phyloP scores from a whole-genome alignment of 2,329 filamentous ascomycete genomes.

The Falciphora oryzae region DNA sequence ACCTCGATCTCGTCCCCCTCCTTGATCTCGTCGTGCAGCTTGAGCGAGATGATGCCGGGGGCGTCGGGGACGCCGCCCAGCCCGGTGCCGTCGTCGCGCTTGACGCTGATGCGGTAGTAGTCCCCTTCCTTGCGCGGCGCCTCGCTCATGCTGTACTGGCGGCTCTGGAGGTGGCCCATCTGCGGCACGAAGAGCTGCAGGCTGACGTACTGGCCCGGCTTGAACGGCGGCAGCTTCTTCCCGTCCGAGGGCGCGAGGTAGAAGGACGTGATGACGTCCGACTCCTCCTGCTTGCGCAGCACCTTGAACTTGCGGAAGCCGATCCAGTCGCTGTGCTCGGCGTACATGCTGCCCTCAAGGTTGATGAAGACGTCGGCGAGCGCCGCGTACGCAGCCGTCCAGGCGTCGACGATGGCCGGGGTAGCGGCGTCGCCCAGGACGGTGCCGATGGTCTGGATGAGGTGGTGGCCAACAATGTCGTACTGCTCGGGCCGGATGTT shows the following conservation, averaged over 20 bases:
- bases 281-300: constrained; percentile 52
- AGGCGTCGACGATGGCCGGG: constrained; percentile 60
- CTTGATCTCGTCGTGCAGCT: constrained; percentile 41
- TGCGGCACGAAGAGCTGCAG: constrained; percentile 56
- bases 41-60: constrained; percentile 46
- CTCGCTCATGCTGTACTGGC: constrained; percentile 72
- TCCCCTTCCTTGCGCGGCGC: constrained; percentile 39
- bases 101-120: constrained; percentile 70
- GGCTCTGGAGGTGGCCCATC: constrained; percentile 59
- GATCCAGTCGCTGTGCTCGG: constrained; percentile 34
- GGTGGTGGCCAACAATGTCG: constrained; percentile 59
- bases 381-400: constrained; percentile 65
- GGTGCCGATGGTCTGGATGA: constrained; percentile 61
- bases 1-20: constrained; percentile 49
- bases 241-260: constrained; percentile 63
- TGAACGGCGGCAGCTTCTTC: constrained; percentile 49
- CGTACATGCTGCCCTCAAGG: constrained; percentile 56
- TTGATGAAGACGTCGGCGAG: constrained; percentile 66
- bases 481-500: constrained; percentile 66
- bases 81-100: constrained; percentile 46
- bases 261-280: constrained; percentile 58
- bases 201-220: constrained; percentile 69
- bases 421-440: constrained; percentile 65
- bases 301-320: constrained; percentile 51
- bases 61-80: constrained; percentile 23